These are phyloP conservation scores for Cudoniella acicularis DNA, from an alignment of 495 filamentous ascomycete genomes.

Conservation along the genomic window DNA sequence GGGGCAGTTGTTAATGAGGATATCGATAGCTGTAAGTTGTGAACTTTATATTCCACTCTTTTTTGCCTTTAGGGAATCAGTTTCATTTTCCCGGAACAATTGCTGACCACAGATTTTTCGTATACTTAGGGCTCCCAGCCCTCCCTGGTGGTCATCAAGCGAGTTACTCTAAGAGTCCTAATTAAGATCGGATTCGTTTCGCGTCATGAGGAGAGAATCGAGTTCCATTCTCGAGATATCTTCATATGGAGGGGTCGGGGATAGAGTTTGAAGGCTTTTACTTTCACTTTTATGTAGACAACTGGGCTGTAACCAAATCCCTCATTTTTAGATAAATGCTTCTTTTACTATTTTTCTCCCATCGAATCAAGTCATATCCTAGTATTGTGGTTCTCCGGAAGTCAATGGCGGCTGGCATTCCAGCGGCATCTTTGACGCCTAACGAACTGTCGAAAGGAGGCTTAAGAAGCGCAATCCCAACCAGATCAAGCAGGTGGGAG, in stretches of 20 bases:
- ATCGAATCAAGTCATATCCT: no score
- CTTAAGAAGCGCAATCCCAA: no score
- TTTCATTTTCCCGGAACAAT: neutral
- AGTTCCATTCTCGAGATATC: neutral
- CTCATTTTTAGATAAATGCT: no score
- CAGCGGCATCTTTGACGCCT: no score
- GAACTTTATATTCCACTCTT: neutral
- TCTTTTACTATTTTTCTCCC: no score
- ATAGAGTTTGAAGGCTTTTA: no score
- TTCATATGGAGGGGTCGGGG: neutral
- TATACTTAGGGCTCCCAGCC: neutral
- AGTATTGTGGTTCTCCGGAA: no score
- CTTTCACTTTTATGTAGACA: no score
- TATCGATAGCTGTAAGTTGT: constrained; percentile 24
- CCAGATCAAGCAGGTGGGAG: no score
- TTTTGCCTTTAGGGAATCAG: neutral
- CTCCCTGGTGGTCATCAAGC: neutral
- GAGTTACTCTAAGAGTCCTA: neutral
- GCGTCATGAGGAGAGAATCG: neutral
- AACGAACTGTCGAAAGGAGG: no score
- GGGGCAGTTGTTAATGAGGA: constrained; percentile 30
- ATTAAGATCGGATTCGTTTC: neutral
- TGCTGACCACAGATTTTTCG: neutral
- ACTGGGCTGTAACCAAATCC: no score
- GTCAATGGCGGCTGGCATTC: no score